Evolutionary conservation across 2,329 filamentous ascomycete genomes (phyloP).

Genomic region (Penicillium janthinellum): DNA sequence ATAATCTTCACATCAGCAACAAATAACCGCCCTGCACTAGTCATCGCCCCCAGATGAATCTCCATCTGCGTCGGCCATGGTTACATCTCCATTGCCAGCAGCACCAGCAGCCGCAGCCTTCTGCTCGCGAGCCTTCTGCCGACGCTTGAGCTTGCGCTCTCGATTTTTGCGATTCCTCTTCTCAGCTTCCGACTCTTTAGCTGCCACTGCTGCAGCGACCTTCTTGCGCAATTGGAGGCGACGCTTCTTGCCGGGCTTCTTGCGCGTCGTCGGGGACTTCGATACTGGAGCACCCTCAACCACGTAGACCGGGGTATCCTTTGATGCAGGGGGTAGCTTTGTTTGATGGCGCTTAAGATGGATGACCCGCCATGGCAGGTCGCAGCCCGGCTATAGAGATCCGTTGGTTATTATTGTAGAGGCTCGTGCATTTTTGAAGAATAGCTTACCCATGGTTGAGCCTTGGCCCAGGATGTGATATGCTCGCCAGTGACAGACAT

Average conservation of each 20-base stretch:
- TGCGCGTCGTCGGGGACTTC: slow-evolving; percentile 35
- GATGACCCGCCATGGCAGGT: slow-evolving; percentile 45
- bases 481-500: slow-evolving; percentile 40
- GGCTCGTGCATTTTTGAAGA: neutral
- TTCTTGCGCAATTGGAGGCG: slow-evolving; percentile 44
- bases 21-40: slow-evolving; percentile 1
- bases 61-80: slow-evolving; percentile 20
- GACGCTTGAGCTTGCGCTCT: slow-evolving; percentile 41
- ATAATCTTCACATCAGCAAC: neutral
- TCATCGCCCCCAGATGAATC: slow-evolving; percentile 22
- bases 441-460: slow-evolving; percentile 38
- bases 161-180: slow-evolving; percentile 45
- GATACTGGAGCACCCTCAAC: slow-evolving; percentile 22
- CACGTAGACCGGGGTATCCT: slow-evolving; percentile 27
- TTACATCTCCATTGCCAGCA: slow-evolving; percentile 15
- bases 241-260: slow-evolving; percentile 48
- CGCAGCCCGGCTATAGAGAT: slow-evolving; percentile 39
- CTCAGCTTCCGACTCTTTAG: slow-evolving; percentile 40
- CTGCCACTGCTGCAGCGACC: slow-evolving; percentile 30
- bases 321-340: slow-evolving; percentile 29
- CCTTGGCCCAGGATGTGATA: slow-evolving; percentile 33
- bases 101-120: slow-evolving; percentile 34
- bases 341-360: slow-evolving; percentile 39
- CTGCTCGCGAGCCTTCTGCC: slow-evolving; percentile 40
- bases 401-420: slow-evolving; percentile 2